These are phyloP conservation scores for Aspergillus hancockii DNA, from an alignment of 495 filamentous ascomycete species.

Conservation along the genomic window DNA sequence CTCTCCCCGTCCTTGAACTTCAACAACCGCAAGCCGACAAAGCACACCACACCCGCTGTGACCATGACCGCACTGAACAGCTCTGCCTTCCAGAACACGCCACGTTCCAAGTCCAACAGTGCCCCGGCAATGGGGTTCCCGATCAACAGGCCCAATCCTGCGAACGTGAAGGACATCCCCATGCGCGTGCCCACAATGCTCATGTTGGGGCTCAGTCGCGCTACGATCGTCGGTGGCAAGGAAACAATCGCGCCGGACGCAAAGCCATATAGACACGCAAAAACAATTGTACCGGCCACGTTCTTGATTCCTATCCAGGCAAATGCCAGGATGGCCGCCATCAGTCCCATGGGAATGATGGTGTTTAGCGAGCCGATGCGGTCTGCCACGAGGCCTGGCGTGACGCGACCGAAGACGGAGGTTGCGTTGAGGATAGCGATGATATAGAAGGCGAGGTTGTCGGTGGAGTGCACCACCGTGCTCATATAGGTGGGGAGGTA, in stretches of 20 bases:
- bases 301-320: constrained; percentile 30
- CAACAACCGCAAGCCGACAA: too few relatives aligned
- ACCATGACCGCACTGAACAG: too few relatives aligned
- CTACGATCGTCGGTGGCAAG: constrained; percentile 17
- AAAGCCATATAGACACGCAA: constrained; percentile 40
- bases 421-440: constrained; percentile 45
- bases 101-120: constrained; percentile 4
- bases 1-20: too few relatives aligned
- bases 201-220: constrained; percentile 19
- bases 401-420: constrained; percentile 42
- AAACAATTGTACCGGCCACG: constrained; percentile 31
- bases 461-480: constrained; percentile 5
- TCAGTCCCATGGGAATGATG: constrained; percentile 22
- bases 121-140: constrained; percentile 43
- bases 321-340: constrained; percentile 27
- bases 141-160: constrained; percentile 29
- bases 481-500: constrained; percentile 31
- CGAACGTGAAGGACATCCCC: constrained; percentile 33
- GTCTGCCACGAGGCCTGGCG: constrained; percentile 40
- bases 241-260: constrained; percentile 35
- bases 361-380: constrained; percentile 33
- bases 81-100: too few relatives aligned
- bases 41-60: too few relatives aligned
- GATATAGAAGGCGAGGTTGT: constrained; percentile 37
- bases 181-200: constrained; percentile 35